Evolutionary conservation across 768 basidiomycete genomes (phyloP).

Genomic region (Mycena kentingensis): DNA sequence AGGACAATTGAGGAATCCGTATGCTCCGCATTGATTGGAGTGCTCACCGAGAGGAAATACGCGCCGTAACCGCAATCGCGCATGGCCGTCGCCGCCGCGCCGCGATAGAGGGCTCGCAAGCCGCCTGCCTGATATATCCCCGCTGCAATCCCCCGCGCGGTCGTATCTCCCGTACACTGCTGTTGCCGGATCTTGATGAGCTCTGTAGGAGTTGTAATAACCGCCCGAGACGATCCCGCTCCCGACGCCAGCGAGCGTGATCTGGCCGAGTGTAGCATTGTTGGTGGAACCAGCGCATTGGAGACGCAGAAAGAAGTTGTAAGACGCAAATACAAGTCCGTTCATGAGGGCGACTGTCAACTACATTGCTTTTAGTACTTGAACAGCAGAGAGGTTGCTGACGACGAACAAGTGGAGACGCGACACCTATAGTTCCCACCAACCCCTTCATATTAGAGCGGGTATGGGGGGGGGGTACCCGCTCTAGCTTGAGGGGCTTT

Average conservation of each 20-base stretch:
- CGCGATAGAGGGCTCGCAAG: slow-evolving; percentile 72
- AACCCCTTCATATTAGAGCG: no score
- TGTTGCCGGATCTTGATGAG: slow-evolving; percentile 88
- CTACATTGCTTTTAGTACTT: no score
- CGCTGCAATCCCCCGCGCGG: slow-evolving; percentile 54
- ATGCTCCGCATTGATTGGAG: not conserved
- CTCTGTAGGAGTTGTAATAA: slow-evolving; percentile 83
- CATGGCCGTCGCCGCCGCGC: slow-evolving; percentile 69
- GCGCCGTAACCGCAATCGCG: slow-evolving; percentile 84
- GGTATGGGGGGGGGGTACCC: no score
- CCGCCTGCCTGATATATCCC: slow-evolving; percentile 60
- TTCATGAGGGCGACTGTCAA: slow-evolving; percentile 76
- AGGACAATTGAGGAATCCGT: not conserved
- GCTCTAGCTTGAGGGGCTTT: no score
- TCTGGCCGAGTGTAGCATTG: slow-evolving; percentile 68
- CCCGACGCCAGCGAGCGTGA: slow-evolving; percentile 76
- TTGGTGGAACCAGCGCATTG: slow-evolving; percentile 52
- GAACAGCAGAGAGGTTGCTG: no score
- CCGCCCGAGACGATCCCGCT: slow-evolving; percentile 80
- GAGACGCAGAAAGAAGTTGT: slow-evolving; percentile 73
- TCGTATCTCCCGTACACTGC: slow-evolving; percentile 48
- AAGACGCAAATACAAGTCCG: slow-evolving; percentile 84
- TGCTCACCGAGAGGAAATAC: slow-evolving; percentile 74
- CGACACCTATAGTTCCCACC: no score
- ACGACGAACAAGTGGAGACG: no score